Evolutionary conservation across 177 flowering plant genomes (phyloP).

Genomic region (Telopea speciosissima): DNA sequence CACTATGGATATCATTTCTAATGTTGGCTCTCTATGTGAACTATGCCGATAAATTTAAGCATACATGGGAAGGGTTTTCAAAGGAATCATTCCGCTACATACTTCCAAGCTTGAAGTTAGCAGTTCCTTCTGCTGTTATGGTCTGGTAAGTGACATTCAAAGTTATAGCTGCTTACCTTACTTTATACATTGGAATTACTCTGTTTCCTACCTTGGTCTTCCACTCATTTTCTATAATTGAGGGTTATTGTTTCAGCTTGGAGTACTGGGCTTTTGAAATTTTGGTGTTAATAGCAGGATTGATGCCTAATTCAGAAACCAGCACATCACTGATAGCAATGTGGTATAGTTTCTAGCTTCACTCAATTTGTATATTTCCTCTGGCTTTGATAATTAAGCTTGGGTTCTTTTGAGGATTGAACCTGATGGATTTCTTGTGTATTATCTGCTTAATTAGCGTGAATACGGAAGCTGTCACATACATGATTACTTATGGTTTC

Average conservation of each 20-base stretch:
- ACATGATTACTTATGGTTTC: constrained; percentile 72
- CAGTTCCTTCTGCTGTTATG: constrained; percentile 88
- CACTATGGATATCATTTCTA: too few relatives aligned
- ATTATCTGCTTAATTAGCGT: constrained; percentile 42
- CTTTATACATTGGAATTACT: background rate
- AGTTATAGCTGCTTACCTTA: background rate
- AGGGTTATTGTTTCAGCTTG: constrained; percentile 37
- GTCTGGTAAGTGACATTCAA: constrained; percentile 53
- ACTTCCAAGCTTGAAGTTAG: constrained; percentile 50
- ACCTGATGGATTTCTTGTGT: background rate
- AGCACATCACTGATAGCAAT: constrained; percentile 82
- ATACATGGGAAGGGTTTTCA: constrained; percentile 70
- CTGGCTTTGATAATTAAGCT: background rate
- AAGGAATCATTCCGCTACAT: constrained; percentile 42
- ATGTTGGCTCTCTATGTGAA: constrained; percentile 49
- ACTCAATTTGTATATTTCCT: background rate
- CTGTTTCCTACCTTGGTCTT: too few relatives aligned
- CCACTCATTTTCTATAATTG: too few relatives aligned
- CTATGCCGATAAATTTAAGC: constrained; percentile 34
- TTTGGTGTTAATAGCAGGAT: constrained; percentile 77
- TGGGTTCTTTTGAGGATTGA: background rate
- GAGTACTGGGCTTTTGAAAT: constrained; percentile 96
- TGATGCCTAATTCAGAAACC: constrained; percentile 58
- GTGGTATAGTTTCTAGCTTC: constrained; percentile 41
- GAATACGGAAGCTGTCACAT: constrained; percentile 73